These are phyloP conservation scores for Calocera viscosa DNA, from an alignment of 768 basidiomycete genomes.

Conservation along the genomic window DNA sequence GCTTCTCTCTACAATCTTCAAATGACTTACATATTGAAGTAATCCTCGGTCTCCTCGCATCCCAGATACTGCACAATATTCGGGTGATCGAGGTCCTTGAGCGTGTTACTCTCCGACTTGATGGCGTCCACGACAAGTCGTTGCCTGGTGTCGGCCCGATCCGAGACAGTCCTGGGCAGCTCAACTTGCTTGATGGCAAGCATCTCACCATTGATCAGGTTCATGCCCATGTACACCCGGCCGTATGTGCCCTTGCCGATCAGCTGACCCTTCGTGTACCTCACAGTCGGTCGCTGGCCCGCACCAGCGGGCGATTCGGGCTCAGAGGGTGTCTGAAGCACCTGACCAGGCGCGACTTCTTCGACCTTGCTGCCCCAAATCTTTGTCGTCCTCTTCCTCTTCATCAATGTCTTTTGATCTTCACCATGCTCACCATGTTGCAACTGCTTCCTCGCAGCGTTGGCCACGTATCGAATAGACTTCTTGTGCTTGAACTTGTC, in stretches of 20 bases:
- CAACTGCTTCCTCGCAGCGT: conserved; percentile 68
- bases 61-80: conserved; percentile 97
- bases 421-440: conserved; percentile 46
- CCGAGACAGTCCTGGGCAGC: conserved; percentile 78
- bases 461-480: conserved; percentile 83
- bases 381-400: conserved; percentile 80
- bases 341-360: conserved; percentile 74
- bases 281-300: conserved; percentile 49
- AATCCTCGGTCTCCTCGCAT: conserved; percentile 76
- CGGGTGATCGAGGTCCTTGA: conserved; percentile 93
- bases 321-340: conserved; percentile 31
- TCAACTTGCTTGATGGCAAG: conserved; percentile 99
- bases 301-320: conserved; percentile 45
- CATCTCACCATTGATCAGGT: conserved; percentile 95
- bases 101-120: conserved; percentile 88
- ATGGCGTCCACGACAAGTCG: conserved; percentile 77
- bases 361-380: conserved; percentile 90
- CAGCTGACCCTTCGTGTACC: conserved; percentile 68
- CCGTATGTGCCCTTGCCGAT: conserved; percentile 97
- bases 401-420: conserved; percentile 31
- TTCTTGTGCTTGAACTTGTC: conserved; percentile 52
- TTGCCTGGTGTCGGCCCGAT: conserved; percentile 80
- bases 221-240: conserved; percentile 87
- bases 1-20: conserved; percentile 9
- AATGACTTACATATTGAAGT: conserved; percentile 74